Evolutionary conservation across 768 basidiomycete species (phyloP), one percentile per base, ranked within the genome.

Genomic region (Leccinum subgranulosum): DNA sequence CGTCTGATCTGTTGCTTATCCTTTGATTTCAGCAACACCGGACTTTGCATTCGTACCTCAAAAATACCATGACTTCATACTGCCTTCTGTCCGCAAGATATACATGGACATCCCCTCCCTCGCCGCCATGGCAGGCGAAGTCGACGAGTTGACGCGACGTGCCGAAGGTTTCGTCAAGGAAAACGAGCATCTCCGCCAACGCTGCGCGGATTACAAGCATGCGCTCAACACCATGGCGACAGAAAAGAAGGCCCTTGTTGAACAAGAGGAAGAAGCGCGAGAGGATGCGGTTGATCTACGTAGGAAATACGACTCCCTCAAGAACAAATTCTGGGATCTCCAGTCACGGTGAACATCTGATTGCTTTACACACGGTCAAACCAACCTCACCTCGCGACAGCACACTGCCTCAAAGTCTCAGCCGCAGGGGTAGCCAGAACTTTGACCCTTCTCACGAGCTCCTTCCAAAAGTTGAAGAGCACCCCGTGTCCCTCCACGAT

Each of bases 61-160:
- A n/a, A 79, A 85, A 59, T 77, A 87, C 34, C 81, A 81, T n/a
- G 77, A 77, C 4, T 81, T 85, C 64, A 66, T 87, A 50, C 74
- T 78, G 1, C 83, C 86, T 14, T 76, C 81, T 54, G 77, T 88
- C 33, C 83, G 86, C 46, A 81, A 71, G 55, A 72, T 88, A 15
- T 81, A 77, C 59, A 70, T 86, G 55, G 83, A 84, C 56, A 60
- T 74, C 21, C 54, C 71, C n/a, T 73, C 71, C 15, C 21, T 64
- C 15, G 34, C 36, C 7, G 33, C 49, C 5, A 45, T 65, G 59
- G 58, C 74, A 41, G 71, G 68, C 21, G 72, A 78, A 53, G 67
- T 80, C 11, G 66, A 70, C 2, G 51, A 60, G 15, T 71, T 81
- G 23, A 76, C 79, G 29, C 67, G 61, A 17, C 77, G 75, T 28